Evolutionary conservation across 2,329 filamentous ascomycete genomes (phyloP), one percentile per base, ranked within the genome.

Genomic region (Phaeoacremonium minimum): DNA sequence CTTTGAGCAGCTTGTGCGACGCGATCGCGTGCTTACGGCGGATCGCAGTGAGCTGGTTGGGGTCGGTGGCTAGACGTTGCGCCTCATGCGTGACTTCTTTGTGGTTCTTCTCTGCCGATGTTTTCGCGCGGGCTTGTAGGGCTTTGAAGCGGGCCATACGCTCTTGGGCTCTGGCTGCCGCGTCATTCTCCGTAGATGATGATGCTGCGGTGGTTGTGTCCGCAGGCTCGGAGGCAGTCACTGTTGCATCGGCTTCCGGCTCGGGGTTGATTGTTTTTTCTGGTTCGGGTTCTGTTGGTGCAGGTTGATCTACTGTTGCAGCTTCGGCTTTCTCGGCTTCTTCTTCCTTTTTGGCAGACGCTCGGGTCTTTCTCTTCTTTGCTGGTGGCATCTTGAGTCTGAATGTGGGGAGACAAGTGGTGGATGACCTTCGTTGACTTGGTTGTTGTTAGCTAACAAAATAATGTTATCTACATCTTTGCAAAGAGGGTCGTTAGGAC

Each of bases 1-100:
- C 87, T 67, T 95, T 95, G 30, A 96, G 75, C 0, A 98, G 78
- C 56, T 97, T 98, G 60, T 96, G 88, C 6, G 85, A 82, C 15
- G 93, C 91, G 47, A 93, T 82, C 37, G 87, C 90, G 52, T 88
- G 86, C 53, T 89, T 88, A 44, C 90, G 85, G 46, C 85, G 81
- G n/a, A 97, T 69, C 2, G 86, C 77, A 2, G 80, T 80, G 33
- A 96, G 77, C 43, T 91, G 76, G 4, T 75, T 76, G 5, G 88
- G 86, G 55, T 95, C 88, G 17, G 82, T 81, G 4, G 84, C 77
- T 34, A 89, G 71, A 29, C 88, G 82, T 53, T 90, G 84, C 13
- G 87, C 85, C 65, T 95, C 90, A 33, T 81, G 80, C 18, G 85
- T 85, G 7, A 87, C 88, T 59, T 90, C 90, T 57, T 88, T 85